These are phyloP conservation scores for Endoconidiophora polonica DNA, from an alignment of 2,329 filamentous ascomycete species.

Conservation along the genomic window DNA sequence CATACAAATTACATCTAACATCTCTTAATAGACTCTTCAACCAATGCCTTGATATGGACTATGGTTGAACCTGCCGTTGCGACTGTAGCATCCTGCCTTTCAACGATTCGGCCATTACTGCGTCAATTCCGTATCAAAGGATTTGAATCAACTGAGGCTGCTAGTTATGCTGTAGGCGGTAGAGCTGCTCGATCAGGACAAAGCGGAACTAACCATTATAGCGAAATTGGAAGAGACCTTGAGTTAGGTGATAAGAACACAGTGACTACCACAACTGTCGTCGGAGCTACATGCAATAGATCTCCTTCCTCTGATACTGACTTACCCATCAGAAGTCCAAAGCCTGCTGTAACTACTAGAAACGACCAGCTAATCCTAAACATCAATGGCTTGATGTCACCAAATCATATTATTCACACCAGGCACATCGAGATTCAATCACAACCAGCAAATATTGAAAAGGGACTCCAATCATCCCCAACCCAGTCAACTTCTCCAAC, in stretches of 20 bases:
- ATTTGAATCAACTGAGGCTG: slow-evolving; percentile 21
- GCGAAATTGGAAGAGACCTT: slow-evolving; percentile 6
- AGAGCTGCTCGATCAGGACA: slow-evolving; percentile 18
- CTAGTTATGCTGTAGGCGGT: slow-evolving; percentile 2
- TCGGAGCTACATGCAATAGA: slow-evolving; percentile 7
- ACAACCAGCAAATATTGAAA: background rate
- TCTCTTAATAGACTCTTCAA: slow-evolving; percentile 23
- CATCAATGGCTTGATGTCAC: too few relatives aligned
- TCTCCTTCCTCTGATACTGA: slow-evolving; percentile 10
- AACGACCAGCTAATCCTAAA: background rate
- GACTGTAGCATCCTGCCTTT: slow-evolving; percentile 36
- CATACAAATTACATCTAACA: slow-evolving; percentile 1
- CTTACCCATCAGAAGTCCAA: too few relatives aligned
- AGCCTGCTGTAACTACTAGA: too few relatives aligned
- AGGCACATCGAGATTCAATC: slow-evolving; percentile 10
- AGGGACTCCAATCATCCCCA: background rate
- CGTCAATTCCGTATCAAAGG: slow-evolving; percentile 30
- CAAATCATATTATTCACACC: slow-evolving; percentile 6
- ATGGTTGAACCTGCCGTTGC: slow-evolving; percentile 39
- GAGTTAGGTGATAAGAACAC: slow-evolving; percentile 11
- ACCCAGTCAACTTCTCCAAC: too few relatives aligned
- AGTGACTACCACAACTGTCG: slow-evolving; percentile 4
- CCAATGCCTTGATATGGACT: slow-evolving; percentile 38
- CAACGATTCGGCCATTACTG: slow-evolving; percentile 37
- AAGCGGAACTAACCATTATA: slow-evolving; percentile 15